Conservation (phyloP, 2,329 filamentous ascomycete species). For the Colletotrichum camelliae region DNA sequence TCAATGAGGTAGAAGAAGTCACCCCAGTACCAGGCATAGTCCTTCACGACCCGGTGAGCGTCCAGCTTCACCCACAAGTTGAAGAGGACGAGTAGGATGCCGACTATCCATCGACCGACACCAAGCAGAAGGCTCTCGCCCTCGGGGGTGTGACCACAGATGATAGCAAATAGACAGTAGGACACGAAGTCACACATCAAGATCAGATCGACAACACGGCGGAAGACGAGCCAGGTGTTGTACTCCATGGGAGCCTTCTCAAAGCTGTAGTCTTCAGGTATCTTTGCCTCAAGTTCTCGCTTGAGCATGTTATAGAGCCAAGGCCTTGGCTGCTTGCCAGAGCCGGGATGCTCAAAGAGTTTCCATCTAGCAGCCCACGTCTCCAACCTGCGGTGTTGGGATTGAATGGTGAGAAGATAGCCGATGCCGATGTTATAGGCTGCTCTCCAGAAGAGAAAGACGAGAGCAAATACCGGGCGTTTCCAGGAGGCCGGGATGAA, state of each 20-base stretch:
- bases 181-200: slow-evolving; percentile 99
- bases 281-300: slow-evolving; percentile 91
- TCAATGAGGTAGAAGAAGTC: slow-evolving; percentile 99
- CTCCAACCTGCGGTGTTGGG: slow-evolving; percentile 83
- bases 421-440: slow-evolving; percentile 96
- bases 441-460: slow-evolving; percentile 92
- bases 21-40: slow-evolving; percentile 99
- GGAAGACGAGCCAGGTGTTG: slow-evolving; percentile 98
- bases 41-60: slow-evolving; percentile 96
- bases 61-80: slow-evolving; percentile 99
- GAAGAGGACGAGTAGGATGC: slow-evolving; percentile 83
- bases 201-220: slow-evolving; percentile 93
- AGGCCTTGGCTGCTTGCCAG: slow-evolving; percentile 83
- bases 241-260: slow-evolving; percentile 95
- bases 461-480: slow-evolving; percentile 77
- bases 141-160: slow-evolving; percentile 78
- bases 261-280: slow-evolving; percentile 91
- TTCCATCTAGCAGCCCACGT: slow-evolving; percentile 85
- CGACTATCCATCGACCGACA: slow-evolving; percentile 76
- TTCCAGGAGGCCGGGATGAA: slow-evolving; percentile 72
- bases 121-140: slow-evolving; percentile 75
- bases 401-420: slow-evolving; percentile 86
- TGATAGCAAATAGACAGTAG: slow-evolving; percentile 93
- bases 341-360: slow-evolving; percentile 83
- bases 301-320: slow-evolving; percentile 85